Base-by-base conservation (phyloP, 2,329 filamentous ascomycete species). In the Apiospora marii region DNA sequence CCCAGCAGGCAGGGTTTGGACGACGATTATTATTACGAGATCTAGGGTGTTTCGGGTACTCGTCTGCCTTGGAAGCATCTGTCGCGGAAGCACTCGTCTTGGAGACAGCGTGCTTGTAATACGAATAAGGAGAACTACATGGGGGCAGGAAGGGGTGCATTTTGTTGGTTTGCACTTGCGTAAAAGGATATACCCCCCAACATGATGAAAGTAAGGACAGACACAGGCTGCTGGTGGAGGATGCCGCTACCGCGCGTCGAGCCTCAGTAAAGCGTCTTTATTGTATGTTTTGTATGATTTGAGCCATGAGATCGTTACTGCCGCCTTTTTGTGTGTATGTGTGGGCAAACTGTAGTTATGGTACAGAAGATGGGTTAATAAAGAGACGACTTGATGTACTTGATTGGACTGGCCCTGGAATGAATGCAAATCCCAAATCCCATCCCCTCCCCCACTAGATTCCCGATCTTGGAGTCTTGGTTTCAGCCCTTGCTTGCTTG, bases 1-100 rank as follows among this genome's bases (percentile, higher is more conserved):
- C 96, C 96, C 3, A 93, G 91, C 78, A 87, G 96, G 70, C 93
- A 96, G 77, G 95, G 94, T 0, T 82, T 98, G 76, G 94, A 98
- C 81, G 94, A 97, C 76, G 93, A 98, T 81, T 99, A 97, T 82
- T 98, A 93, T 84, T 70, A 70, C 48, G 68, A 70, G 68, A 53
- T 70, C 48, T 70, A 64, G 58, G 22, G 22, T n/a, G 58, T 64
- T 64, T 64, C 58, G 58, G 19, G 34, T 64, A 19, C n/a, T 64
- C 58, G 58, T 64, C 58, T 64, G 19, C 30, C 58, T 64, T 37
- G 58, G 58, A 64, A 41, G 30, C 34, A 24, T 14, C 34, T 64
- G 58, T 3, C 58, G 37, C 34, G 58, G 58, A 64, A 64, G 58
- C 34, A 30, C 7, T 4, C 12, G 53, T 7, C 16, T 30, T 41